Percentiles rank a stretch among this genome's conserved stretches.
Conservation (phyloP, 1,284 basidiomycete genomes). For the Blastosporella zonata region DNA sequence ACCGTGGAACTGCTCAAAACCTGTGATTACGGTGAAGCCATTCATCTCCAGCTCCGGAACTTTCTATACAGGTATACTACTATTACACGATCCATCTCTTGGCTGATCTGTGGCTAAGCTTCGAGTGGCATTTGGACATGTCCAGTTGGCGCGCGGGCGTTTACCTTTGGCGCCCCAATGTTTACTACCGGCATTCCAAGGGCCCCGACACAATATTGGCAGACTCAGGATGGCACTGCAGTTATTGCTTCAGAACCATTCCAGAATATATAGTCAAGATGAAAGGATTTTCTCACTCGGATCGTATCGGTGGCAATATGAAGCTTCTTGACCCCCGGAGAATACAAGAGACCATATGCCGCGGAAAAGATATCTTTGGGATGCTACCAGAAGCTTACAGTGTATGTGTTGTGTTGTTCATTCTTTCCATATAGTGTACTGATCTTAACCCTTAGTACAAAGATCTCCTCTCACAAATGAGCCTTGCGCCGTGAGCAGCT, state of each 20-base stretch:
- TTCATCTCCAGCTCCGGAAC: constrained; percentile 66
- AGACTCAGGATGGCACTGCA: constrained; percentile 61
- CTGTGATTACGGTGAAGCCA: constrained; percentile 53
- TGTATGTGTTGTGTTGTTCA: constrained; percentile 28
- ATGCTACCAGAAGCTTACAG: constrained; percentile 67
- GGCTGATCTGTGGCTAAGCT: constrained; percentile 27
- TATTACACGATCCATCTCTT: not conserved
- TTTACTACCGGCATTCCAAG: constrained; percentile 56
- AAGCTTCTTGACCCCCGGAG: constrained; percentile 46
- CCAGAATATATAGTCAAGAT: constrained; percentile 63
- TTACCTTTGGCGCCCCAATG: constrained; percentile 40
- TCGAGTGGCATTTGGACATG: constrained; percentile 56
- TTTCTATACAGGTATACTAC: constrained; percentile 54
- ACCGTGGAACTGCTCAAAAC: constrained; percentile 54
- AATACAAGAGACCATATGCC: constrained; percentile 61
- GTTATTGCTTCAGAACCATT: constrained; percentile 63
- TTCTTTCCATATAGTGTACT: constrained; percentile 13
- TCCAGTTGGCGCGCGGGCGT: constrained; percentile 57
- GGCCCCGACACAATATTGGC: constrained; percentile 51
- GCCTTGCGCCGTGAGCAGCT: constrained; percentile 44
- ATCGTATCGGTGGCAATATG: constrained; percentile 57
- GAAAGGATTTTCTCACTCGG: constrained; percentile 63
- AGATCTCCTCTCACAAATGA: constrained; percentile 50
- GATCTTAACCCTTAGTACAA: constrained; percentile 36
- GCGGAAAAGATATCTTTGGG: constrained; percentile 61